These are phyloP conservation scores for fission yeast (Schizosaccharomyces pombe) DNA, from an alignment of 805 yeast species.

Conservation along the genomic window ASM294v3 CU329670.1:1939501-1940000, in stretches of 20 bases:
- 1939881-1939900: conserved; percentile 88
- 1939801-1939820: conserved; percentile 65
- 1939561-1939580: conserved; percentile 46
- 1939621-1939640: conserved; percentile 63
- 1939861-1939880: conserved; percentile 94
- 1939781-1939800: conserved; percentile 59
- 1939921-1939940: conserved; percentile 50
- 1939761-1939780: conserved; percentile 64
- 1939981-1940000: conserved; percentile 62
- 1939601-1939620: conserved; percentile 54
- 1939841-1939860: conserved; percentile 89
- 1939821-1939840: conserved; percentile 73
- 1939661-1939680: conserved; percentile 55
- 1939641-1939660: conserved; percentile 55
- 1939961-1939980: conserved; percentile 98
- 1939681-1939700: conserved; percentile 48
- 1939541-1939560: conserved; percentile 52
- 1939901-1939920: conserved; percentile 80
- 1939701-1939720: conserved; percentile 46
- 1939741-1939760: conserved; percentile 76
- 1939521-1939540: conserved; percentile 83
- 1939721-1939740: conserved; percentile 75
- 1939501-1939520: conserved; percentile 73
- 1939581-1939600: conserved; percentile 25
- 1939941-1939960: conserved; percentile 72